These are phyloP conservation scores for Acorus calamus DNA, from an alignment of 106 monocot genomes.

Conservation along the genomic window DNA sequence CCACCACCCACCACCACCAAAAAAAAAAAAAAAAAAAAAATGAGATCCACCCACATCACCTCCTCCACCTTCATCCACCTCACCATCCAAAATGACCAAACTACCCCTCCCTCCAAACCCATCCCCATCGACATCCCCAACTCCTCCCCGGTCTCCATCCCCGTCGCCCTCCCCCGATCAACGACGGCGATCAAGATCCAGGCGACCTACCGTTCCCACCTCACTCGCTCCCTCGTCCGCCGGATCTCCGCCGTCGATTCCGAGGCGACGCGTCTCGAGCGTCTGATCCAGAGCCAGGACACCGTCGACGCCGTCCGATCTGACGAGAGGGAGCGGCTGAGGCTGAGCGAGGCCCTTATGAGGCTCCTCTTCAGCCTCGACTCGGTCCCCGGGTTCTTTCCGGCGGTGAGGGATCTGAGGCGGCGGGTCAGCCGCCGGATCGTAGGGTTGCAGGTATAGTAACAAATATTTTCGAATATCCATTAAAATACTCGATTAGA, in stretches of 20 bases:
- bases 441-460: constrained; percentile 23
- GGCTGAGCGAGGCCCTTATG: constrained; percentile 58
- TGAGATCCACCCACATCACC: background rate
- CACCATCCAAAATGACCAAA: background rate
- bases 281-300: constrained; percentile 46
- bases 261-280: constrained; percentile 27
- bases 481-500: no score
- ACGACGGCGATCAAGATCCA: constrained; percentile 44
- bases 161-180: constrained; percentile 18
- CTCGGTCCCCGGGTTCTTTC: constrained; percentile 42
- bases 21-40: no score
- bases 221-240: constrained; percentile 22
- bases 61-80: constrained; percentile 8
- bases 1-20: no score
- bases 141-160: constrained; percentile 10
- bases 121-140: constrained; percentile 21
- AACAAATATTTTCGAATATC: no score
- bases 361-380: constrained; percentile 43
- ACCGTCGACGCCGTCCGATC: constrained; percentile 49
- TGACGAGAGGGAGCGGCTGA: constrained; percentile 35
- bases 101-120: constrained; percentile 6
- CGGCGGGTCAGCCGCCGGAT: constrained; percentile 45
- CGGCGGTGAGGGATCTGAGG: constrained; percentile 48
- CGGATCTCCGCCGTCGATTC: constrained; percentile 23
- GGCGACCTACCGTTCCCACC: constrained; percentile 37